Conservation (phyloP, 2,329 filamentous ascomycete genomes). For the Xylaria sp. region DNA sequence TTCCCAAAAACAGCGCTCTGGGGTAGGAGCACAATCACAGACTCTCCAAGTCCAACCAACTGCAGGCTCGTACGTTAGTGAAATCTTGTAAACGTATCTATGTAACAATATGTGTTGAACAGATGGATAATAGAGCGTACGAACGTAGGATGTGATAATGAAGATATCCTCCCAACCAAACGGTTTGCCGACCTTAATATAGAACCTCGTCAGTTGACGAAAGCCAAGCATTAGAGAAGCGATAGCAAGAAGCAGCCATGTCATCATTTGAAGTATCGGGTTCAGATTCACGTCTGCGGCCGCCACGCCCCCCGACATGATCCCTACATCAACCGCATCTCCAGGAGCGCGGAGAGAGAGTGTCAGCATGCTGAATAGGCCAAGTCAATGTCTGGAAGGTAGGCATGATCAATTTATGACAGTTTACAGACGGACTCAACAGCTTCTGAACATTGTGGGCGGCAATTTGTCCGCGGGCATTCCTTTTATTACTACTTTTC, state of each 20-base stretch:
- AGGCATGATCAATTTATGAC: too few species aligned
- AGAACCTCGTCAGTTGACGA: slow-evolving; percentile 26
- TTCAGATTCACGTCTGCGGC: slow-evolving; percentile 22
- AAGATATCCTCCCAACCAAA: slow-evolving; percentile 27
- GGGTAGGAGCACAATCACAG: slow-evolving; percentile 21
- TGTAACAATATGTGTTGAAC: not conserved
- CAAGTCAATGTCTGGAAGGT: too few species aligned
- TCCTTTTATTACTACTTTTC: not conserved
- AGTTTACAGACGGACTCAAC: too few species aligned
- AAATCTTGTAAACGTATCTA: not conserved
- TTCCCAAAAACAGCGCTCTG: slow-evolving; percentile 22
- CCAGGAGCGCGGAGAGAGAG: slow-evolving; percentile 13
- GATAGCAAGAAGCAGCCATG: slow-evolving; percentile 28
- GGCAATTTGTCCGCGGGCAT: too few species aligned
- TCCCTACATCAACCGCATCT: slow-evolving; percentile 4
- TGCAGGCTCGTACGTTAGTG: slow-evolving; percentile 11
- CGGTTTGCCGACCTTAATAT: slow-evolving; percentile 23
- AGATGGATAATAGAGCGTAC: too few species aligned
- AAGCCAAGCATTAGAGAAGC: slow-evolving; percentile 25
- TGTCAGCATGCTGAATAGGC: slow-evolving; percentile 15
- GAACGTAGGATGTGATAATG: slow-evolving; percentile 23
- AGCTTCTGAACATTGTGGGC: too few species aligned
- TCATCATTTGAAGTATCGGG: slow-evolving; percentile 23
- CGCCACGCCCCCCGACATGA: slow-evolving; percentile 16
- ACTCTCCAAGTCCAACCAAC: slow-evolving; percentile 25